Conservation (phyloP, 2,329 filamentous ascomycete genomes). For the Didymosphaeria variabile region DNA sequence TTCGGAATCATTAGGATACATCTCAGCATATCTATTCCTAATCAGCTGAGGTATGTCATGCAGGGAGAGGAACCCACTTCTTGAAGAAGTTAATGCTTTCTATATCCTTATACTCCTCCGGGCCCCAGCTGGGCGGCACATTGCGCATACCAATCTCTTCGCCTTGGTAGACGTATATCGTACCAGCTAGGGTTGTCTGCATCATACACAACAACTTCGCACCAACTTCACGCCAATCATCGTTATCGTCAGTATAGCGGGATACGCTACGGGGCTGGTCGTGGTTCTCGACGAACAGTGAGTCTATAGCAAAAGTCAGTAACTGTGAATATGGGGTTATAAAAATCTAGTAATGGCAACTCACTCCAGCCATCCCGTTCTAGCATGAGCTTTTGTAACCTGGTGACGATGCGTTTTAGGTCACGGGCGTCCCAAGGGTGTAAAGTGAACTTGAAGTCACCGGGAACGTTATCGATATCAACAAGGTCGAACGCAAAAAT, state of each 20-base stretch:
- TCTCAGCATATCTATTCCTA: constrained; percentile 32
- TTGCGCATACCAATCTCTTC: constrained; percentile 63
- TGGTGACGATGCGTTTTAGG: constrained; percentile 43
- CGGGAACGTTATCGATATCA: constrained; percentile 48
- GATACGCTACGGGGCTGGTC: constrained; percentile 61
- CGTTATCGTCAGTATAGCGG: constrained; percentile 59
- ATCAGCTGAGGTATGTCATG: constrained; percentile 11
- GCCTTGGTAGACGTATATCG: constrained; percentile 61
- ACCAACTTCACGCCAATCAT: constrained; percentile 56
- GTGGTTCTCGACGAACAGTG: constrained; percentile 63
- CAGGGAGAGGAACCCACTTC: constrained; percentile 32
- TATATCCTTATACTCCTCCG: constrained; percentile 61
- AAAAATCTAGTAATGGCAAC: neutral
- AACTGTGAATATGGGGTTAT: neutral
- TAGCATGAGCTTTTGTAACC: constrained; percentile 49
- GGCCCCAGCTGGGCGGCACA: constrained; percentile 52
- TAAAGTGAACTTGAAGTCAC: constrained; percentile 47
- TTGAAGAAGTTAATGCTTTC: constrained; percentile 66
- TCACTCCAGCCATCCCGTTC: constrained; percentile 54
- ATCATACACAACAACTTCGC: constrained; percentile 60
- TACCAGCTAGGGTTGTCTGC: constrained; percentile 59
- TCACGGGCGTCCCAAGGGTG: constrained; percentile 47
- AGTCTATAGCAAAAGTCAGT: constrained; percentile 32
- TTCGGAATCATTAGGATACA: constrained; percentile 38
- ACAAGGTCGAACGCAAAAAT: constrained; percentile 66